These are phyloP conservation scores for Trametes cubensis DNA, from an alignment of 768 basidiomycete species.

Conservation along the genomic window DNA sequence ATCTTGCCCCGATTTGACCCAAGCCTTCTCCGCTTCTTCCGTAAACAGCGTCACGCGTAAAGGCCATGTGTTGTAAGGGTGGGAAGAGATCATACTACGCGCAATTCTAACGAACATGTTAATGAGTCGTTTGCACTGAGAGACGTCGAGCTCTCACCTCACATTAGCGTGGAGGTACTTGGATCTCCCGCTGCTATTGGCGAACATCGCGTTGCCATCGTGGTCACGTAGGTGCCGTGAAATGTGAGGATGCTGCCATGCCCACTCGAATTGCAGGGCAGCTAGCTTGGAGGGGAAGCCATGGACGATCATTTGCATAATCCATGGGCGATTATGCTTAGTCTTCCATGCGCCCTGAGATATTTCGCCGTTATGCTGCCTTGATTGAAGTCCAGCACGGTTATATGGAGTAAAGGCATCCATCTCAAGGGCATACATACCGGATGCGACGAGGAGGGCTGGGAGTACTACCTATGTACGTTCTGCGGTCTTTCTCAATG, in stretches of 20 bases:
- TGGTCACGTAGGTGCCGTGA: conserved; percentile 63
- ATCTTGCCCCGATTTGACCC: conserved; percentile 43
- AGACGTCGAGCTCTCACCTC: conserved; percentile 40
- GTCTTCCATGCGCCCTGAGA: conserved; percentile 74
- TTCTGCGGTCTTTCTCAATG: conserved; percentile 40
- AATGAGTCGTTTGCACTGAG: neutral
- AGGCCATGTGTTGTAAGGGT: conserved; percentile 75
- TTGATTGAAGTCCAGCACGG: too few species aligned
- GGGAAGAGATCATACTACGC: conserved; percentile 59
- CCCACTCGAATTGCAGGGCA: conserved; percentile 82
- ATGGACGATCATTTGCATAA: conserved; percentile 84
- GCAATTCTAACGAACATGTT: conserved; percentile 48
- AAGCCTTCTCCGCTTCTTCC: conserved; percentile 56
- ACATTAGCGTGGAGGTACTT: conserved; percentile 48
- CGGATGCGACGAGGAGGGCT: conserved; percentile 66
- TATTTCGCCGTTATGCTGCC: conserved; percentile 84
- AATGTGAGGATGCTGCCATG: conserved; percentile 78
- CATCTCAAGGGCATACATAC: conserved; percentile 34
- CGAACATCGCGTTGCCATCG: conserved; percentile 45
- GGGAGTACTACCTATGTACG: conserved; percentile 78
- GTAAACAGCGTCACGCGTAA: conserved; percentile 78
- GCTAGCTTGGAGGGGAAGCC: conserved; percentile 81
- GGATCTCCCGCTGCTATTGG: conserved; percentile 27
- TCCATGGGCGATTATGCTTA: conserved; percentile 63
- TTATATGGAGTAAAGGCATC: too few species aligned